These are phyloP conservation scores for Xylaria telfairii DNA, from an alignment of 495 filamentous ascomycete genomes.

Conservation along the genomic window DNA sequence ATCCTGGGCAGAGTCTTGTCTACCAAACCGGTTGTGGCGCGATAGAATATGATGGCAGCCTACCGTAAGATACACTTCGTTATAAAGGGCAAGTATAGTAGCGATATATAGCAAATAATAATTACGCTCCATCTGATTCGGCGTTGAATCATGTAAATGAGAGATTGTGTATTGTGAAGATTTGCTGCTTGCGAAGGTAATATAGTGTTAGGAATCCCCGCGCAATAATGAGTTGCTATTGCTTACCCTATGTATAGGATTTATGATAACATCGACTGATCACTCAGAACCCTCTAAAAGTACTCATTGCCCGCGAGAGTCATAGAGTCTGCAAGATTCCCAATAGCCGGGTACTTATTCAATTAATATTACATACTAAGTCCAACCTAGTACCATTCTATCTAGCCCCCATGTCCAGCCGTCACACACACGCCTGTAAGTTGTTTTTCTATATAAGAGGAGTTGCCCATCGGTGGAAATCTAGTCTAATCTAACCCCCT, in stretches of 20 bases:
- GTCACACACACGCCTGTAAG: neutral
- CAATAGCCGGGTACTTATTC: neutral
- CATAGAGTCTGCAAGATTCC: neutral
- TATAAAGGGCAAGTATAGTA: neutral
- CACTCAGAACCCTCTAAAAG: too few relatives aligned
- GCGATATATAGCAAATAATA: neutral
- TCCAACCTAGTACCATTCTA: neutral
- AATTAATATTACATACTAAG: neutral
- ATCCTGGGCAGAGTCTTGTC: constrained; percentile 33
- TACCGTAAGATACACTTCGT: neutral
- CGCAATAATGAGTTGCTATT: too few relatives aligned
- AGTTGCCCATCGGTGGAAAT: neutral
- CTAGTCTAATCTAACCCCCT: constrained; percentile 1
- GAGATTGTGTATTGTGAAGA: neutral
- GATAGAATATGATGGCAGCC: constrained; percentile 29
- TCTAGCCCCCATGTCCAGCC: neutral
- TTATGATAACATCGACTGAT: too few relatives aligned
- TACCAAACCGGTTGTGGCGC: constrained; percentile 31
- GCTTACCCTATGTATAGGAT: too few relatives aligned
- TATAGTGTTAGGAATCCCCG: too few relatives aligned
- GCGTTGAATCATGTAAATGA: neutral
- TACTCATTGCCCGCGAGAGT: too few relatives aligned
- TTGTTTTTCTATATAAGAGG: neutral
- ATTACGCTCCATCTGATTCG: neutral
- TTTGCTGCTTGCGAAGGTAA: too few relatives aligned